Evolutionary conservation across 2,329 filamentous ascomycete genomes (phyloP).

Genomic region (Pestalotiopsis sp.): DNA sequence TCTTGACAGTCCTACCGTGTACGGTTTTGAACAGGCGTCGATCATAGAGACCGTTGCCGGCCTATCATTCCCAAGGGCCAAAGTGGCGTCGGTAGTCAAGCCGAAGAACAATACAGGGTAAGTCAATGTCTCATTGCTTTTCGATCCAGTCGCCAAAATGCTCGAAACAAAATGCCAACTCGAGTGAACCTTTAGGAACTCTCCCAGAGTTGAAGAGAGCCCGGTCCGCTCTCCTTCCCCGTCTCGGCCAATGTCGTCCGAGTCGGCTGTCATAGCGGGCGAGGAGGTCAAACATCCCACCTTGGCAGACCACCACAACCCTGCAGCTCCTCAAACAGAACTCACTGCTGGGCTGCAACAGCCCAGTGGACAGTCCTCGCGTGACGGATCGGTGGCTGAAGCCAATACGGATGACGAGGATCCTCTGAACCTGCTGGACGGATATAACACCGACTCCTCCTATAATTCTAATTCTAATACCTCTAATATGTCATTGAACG

Average conservation of each 20-base stretch:
- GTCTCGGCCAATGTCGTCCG: constrained; percentile 20
- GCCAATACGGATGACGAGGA: constrained; percentile 36
- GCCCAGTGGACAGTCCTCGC: constrained; percentile 44
- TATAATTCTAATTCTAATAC: constrained; percentile 32
- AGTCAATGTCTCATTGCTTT: constrained; percentile 32
- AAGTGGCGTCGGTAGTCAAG: constrained; percentile 2
- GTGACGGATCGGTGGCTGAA: constrained; percentile 36
- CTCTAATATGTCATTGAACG: constrained; percentile 50
- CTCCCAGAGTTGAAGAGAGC: constrained; percentile 20
- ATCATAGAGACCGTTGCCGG: constrained; percentile 11
- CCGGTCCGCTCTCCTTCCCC: constrained; percentile 1
- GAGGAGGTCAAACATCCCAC: constrained; percentile 28
- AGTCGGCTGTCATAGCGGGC: constrained; percentile 25
- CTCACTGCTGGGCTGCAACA: constrained; percentile 43
- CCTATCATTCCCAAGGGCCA: constrained; percentile 11
- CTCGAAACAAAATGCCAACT: constrained; percentile 7
- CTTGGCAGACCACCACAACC: constrained; percentile 34
- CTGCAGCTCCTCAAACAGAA: constrained; percentile 45
- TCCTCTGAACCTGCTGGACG: constrained; percentile 34
- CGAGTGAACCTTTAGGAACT: constrained; percentile 24
- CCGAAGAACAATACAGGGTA: constrained; percentile 21
- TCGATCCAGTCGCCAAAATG: constrained; percentile 22
- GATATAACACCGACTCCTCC: constrained; percentile 35
- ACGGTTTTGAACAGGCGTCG: constrained; percentile 51
- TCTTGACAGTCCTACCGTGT: constrained; percentile 63